These are phyloP conservation scores for Vitellaria paradoxa DNA, from an alignment of 179 eudicot genomes.

Conservation along the genomic window DNA sequence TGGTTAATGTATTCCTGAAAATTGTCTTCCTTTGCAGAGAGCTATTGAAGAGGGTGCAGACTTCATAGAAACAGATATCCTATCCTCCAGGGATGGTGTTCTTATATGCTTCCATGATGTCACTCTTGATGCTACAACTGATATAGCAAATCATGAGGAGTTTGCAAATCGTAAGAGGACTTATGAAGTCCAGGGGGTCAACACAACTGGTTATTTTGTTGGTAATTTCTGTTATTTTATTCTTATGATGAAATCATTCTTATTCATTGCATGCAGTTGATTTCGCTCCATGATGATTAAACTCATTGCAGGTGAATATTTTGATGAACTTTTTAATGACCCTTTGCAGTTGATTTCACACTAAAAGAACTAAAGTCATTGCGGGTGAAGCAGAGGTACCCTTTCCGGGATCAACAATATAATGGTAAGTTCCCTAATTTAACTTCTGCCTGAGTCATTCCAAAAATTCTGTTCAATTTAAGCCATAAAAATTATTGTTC, in stretches of 20 bases:
- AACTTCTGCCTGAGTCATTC: not conserved
- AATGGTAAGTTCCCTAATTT: conserved; percentile 51
- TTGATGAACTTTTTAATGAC: not conserved
- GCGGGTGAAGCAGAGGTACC: conserved; percentile 72
- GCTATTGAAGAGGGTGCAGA: conserved; percentile 96
- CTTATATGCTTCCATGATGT: conserved; percentile 89
- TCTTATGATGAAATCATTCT: not conserved
- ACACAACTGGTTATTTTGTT: conserved; percentile 70
- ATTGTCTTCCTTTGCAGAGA: conserved; percentile 47
- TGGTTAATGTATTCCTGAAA: not conserved
- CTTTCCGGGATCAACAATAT: conserved; percentile 85
- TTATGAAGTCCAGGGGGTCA: conserved; percentile 74
- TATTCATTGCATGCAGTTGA: conserved; percentile 50
- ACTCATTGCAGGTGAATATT: conserved; percentile 47
- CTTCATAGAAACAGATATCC: conserved; percentile 89
- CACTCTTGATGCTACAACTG: conserved; percentile 64
- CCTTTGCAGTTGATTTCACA: conserved; percentile 80
- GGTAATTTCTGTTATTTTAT: conserved; percentile 30
- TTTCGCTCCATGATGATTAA: conserved; percentile 67
- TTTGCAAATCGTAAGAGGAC: conserved; percentile 77
- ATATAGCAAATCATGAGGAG: conserved; percentile 65
- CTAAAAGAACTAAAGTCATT: conserved; percentile 77
- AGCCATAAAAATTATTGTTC: not conserved
- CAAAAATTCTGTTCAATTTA: not conserved
- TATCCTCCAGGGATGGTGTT: conserved; percentile 80